Percentiles rank a stretch among this genome's conserved stretches.
Conservation (phyloP, 164 flowering plant species). For the Piper longum region DNA sequence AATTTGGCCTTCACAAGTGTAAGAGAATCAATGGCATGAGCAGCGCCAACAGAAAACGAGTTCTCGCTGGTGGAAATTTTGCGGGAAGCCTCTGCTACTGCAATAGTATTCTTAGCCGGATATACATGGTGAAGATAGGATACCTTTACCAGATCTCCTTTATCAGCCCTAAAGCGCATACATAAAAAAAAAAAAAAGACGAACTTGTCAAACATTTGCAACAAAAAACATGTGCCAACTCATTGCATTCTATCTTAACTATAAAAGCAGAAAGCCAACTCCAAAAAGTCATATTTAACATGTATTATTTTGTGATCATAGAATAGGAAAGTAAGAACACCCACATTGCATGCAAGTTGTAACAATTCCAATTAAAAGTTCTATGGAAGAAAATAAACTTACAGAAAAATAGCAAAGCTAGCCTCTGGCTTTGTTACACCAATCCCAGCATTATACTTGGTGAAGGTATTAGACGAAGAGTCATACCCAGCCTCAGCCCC, state of each 20-base stretch:
- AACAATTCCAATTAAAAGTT: too few relatives aligned
- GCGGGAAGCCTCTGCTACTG: too few relatives aligned
- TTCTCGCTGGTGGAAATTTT: too few relatives aligned
- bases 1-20: slow-evolving; percentile 5
- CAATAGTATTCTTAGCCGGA: too few relatives aligned
- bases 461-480: slow-evolving; percentile 40
- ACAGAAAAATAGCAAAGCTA: slow-evolving; percentile 68
- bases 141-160: slow-evolving; percentile 53
- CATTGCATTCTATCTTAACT: not conserved
- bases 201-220: not conserved
- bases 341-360: too few relatives aligned
- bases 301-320: too few relatives aligned
- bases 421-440: slow-evolving; percentile 64
- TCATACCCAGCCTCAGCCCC: slow-evolving; percentile 94
- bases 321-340: too few relatives aligned
- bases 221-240: not conserved
- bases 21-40: too few relatives aligned
- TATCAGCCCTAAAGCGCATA: slow-evolving; percentile 48
- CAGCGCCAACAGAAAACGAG: too few relatives aligned
- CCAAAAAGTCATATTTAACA: not conserved
- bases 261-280: not conserved
- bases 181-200: not conserved
- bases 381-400: slow-evolving; percentile 13
- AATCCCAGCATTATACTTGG: slow-evolving; percentile 84
- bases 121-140: too few relatives aligned